phyloP scores from a whole-genome alignment of 768 basidiomycete species.

The Inosperma sp. region DNA sequence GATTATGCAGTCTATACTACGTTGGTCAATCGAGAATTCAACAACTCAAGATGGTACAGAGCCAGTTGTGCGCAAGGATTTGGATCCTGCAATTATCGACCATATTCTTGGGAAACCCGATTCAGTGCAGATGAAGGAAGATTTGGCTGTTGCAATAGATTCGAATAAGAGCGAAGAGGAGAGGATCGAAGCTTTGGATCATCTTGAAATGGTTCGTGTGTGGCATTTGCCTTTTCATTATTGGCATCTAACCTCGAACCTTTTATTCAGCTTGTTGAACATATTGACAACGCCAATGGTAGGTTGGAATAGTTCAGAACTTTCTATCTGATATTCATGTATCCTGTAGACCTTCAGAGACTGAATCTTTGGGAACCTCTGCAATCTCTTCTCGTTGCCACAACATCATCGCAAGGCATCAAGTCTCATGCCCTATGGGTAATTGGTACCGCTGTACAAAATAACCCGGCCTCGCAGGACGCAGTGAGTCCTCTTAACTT shows the following conservation, averaged over 20 bases:
- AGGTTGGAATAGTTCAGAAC: slow-evolving; percentile 8
- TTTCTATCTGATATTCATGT: too few species aligned
- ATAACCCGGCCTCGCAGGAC: slow-evolving; percentile 80
- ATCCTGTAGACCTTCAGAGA: slow-evolving; percentile 61
- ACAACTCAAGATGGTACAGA: slow-evolving; percentile 28
- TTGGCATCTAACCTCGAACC: neutral
- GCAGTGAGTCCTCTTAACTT: too few species aligned
- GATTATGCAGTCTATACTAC: slow-evolving; percentile 69
- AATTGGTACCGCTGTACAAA: slow-evolving; percentile 84
- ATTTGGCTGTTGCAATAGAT: slow-evolving; percentile 61
- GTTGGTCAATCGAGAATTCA: slow-evolving; percentile 80
- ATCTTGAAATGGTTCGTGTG: slow-evolving; percentile 76
- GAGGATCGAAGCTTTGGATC: slow-evolving; percentile 67
- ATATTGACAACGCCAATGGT: slow-evolving; percentile 91
- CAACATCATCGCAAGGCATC: slow-evolving; percentile 53
- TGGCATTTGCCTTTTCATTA: neutral
- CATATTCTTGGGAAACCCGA: slow-evolving; percentile 82
- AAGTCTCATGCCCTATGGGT: slow-evolving; percentile 77
- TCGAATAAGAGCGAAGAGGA: slow-evolving; percentile 48
- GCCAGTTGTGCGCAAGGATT: slow-evolving; percentile 39
- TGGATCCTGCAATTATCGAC: slow-evolving; percentile 84
- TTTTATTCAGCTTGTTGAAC: slow-evolving; percentile 64
- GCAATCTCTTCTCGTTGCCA: slow-evolving; percentile 54
- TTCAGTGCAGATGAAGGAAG: slow-evolving; percentile 78
- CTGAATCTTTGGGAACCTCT: slow-evolving; percentile 78